phyloP scores from a whole-genome alignment of 495 filamentous ascomycete species.

The Pyrenula massariospora region DNA sequence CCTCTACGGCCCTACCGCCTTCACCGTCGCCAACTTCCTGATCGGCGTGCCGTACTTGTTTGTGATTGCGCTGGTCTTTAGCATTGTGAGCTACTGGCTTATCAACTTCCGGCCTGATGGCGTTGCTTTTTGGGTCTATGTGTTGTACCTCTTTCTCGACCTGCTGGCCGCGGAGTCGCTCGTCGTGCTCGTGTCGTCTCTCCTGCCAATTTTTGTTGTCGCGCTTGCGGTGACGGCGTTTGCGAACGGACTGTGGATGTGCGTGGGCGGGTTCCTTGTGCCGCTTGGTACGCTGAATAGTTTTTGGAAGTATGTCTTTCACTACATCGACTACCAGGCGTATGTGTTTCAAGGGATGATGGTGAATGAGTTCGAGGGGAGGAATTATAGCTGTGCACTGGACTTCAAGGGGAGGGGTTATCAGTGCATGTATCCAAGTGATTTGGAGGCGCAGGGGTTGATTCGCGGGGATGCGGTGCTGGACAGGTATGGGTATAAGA shows the following conservation, averaged over 20 bases:
- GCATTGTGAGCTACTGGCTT: constrained; percentile 66
- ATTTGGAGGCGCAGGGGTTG: constrained; percentile 48
- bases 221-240: constrained; percentile 66
- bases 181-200: constrained; percentile 59
- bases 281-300: constrained; percentile 55
- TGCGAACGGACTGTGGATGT: constrained; percentile 81
- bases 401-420: constrained; percentile 24
- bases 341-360: constrained; percentile 89
- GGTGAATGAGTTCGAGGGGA: constrained; percentile 64
- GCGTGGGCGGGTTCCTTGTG: constrained; percentile 71
- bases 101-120: constrained; percentile 59
- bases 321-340: constrained; percentile 73
- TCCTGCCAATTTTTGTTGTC: constrained; percentile 70
- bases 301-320: constrained; percentile 76
- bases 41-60: constrained; percentile 74
- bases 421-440: constrained; percentile 58
- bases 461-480: constrained; percentile 60
- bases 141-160: constrained; percentile 81
- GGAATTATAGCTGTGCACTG: constrained; percentile 41
- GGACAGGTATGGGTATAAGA: constrained; percentile 52
- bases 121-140: constrained; percentile 61
- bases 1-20: constrained; percentile 59
- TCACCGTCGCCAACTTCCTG: constrained; percentile 68
- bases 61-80: constrained; percentile 62
- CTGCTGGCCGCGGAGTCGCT: constrained; percentile 70